Percentiles rank a stretch among this genome's conserved stretches.
phyloP scores from a whole-genome alignment of 441 rosid genomes.

The Populus hybrid region DNA sequence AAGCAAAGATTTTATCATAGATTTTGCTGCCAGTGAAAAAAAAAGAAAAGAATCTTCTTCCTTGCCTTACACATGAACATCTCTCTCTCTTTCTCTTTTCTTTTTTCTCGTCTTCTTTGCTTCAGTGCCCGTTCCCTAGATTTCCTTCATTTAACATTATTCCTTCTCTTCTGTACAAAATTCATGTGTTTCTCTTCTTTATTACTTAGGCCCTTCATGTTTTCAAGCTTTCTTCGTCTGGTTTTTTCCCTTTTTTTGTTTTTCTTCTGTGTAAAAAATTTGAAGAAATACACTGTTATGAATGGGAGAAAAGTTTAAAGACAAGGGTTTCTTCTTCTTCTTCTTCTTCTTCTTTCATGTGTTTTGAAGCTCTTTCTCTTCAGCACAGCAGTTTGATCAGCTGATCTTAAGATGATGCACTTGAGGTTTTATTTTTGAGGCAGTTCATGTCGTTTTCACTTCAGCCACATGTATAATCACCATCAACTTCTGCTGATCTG shows the following conservation, averaged over 20 bases:
- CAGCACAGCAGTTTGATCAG: no score
- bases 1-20: slow-evolving; percentile 4
- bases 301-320: neutral
- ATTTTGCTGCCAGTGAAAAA: slow-evolving; percentile 20
- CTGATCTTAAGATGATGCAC: no score
- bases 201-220: neutral
- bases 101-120: neutral
- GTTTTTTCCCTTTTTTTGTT: neutral
- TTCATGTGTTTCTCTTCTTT: neutral
- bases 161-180: neutral
- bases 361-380: no score
- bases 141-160: neutral
- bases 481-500: neutral
- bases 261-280: neutral
- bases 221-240: neutral
- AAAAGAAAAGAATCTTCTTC: slow-evolving; percentile 24
- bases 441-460: no score
- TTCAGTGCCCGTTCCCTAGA: slow-evolving; percentile 6
- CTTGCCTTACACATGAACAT: slow-evolving; percentile 7
- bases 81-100: neutral
- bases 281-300: neutral
- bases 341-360: neutral
- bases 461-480: no score
- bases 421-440: no score
- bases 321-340: neutral